Base-by-base conservation (phyloP, 2,329 filamentous ascomycete genomes). In the Aspergillus floridensis region DNA sequence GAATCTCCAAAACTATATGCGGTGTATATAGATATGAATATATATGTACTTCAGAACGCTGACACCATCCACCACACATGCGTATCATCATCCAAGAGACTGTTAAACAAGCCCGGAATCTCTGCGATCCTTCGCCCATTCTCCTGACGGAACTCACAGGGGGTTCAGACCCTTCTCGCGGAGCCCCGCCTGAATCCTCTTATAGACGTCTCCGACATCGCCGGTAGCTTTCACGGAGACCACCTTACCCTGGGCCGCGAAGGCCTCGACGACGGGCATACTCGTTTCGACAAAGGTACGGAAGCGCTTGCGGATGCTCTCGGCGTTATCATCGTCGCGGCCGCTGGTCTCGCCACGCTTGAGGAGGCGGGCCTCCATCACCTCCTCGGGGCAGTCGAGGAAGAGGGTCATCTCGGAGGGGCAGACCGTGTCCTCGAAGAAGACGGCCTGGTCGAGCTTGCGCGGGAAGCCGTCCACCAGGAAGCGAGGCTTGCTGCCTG, bases 261-360 rank as follows among this genome's bases (percentile, higher is more conserved):
- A 98, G 74, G 91, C 86, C 68, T 96, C 84, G 57, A 99, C 92
- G 50, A 98, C 95, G 26, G 95, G 95, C 93, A 98, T 97, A 79
- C 92, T 96, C 2, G 92, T 96, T 78, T 98, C 92, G 69, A 96
- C 81, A 73, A 98, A 99, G 4, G 89, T 93, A 73, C 87, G 88
- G 84, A 99, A 99, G 59, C 95, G 86, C 88, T 99, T 99, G 81
- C 90, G 89, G 76, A 98, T 99, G 71, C 88, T 92, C 79, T 96
- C 95, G 58, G 87, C 89, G 74, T 99, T 99, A 80, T 99, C 95
- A 77, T 99, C 95, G 53, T 89, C 82, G 65, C 95, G 85, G 47
- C 95, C 95, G 72, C 89, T 93, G 16, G 93, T 98, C 87, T 96
- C 91, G 63, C 93, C 95, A 53, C 93, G 85, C 80, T 96, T 89